Evolutionary conservation across 2,329 filamentous ascomycete species (phyloP).

Genomic region (Microthyrium microscopicum): DNA sequence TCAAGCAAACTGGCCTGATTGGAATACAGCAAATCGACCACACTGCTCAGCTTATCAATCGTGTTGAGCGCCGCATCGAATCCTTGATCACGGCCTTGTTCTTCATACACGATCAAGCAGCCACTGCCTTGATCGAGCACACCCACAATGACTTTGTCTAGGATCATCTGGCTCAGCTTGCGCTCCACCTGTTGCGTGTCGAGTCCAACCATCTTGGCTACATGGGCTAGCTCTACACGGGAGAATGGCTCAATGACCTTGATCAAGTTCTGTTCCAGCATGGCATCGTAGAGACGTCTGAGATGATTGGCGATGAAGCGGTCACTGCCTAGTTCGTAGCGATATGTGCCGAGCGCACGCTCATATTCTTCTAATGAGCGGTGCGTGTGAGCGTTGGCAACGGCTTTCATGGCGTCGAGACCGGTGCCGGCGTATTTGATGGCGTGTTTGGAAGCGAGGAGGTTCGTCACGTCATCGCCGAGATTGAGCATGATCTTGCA

Average conservation of each 20-base stretch:
- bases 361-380: constrained; percentile 96
- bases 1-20: constrained; percentile 94
- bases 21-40: constrained; percentile 93
- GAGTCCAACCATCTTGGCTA: constrained; percentile 92
- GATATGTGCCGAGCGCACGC: constrained; percentile 73
- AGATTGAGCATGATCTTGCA: constrained; percentile 99
- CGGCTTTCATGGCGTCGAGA: constrained; percentile 97
- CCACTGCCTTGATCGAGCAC: constrained; percentile 95
- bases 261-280: constrained; percentile 98
- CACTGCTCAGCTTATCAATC: constrained; percentile 91
- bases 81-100: constrained; percentile 79
- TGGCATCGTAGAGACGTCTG: constrained; percentile 87
- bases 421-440: constrained; percentile 91
- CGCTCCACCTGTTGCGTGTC: constrained; percentile 95
- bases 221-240: constrained; percentile 88
- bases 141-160: constrained; percentile 96
- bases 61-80: constrained; percentile 91
- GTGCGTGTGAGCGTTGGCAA: constrained; percentile 88
- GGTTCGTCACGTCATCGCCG: constrained; percentile 83
- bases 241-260: constrained; percentile 99
- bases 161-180: constrained; percentile 98
- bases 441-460: constrained; percentile 92
- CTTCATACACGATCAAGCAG: constrained; percentile 92
- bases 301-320: constrained; percentile 95
- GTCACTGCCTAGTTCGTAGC: constrained; percentile 85